Percentiles rank a stretch among this genome's conserved stretches.
Evolutionary conservation across 805 yeast species (phyloP).

Genomic region (Scheffersomyces spartinae): DNA sequence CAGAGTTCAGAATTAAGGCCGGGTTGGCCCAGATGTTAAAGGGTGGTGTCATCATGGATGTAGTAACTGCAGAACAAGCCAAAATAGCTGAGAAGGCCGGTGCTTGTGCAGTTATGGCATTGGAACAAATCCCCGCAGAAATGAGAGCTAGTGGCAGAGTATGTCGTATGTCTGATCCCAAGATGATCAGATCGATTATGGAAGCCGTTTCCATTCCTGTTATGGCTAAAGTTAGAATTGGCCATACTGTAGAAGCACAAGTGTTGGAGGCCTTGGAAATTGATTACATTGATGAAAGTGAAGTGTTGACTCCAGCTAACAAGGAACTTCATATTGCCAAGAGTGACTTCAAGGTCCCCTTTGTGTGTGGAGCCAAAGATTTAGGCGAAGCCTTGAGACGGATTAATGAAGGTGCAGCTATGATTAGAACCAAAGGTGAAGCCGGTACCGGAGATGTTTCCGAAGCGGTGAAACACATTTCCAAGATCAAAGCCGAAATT

Average conservation of each 20-base stretch:
- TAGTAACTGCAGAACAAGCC: conserved; percentile 73
- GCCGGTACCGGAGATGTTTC: conserved; percentile 85
- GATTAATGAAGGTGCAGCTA: conserved; percentile 74
- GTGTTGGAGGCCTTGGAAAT: conserved; percentile 58
- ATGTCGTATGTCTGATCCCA: conserved; percentile 79
- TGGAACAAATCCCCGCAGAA: conserved; percentile 78
- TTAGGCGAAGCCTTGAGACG: conserved; percentile 76
- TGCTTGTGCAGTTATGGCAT: conserved; percentile 85
- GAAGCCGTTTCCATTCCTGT: conserved; percentile 60
- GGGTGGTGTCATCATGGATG: conserved; percentile 68
- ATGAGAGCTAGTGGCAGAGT: conserved; percentile 75
- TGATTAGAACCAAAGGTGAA: conserved; percentile 81
- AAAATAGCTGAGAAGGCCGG: conserved; percentile 72
- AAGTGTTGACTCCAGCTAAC: conserved; percentile 77
- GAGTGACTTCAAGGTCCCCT: conserved; percentile 53
- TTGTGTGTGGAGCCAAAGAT: conserved; percentile 76
- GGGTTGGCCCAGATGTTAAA: conserved; percentile 83
- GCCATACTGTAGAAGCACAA: conserved; percentile 76
- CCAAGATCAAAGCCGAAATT: conserved; percentile 47
- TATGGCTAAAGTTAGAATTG: conserved; percentile 81
- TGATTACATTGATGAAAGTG: conserved; percentile 78
- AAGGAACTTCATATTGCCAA: conserved; percentile 53
- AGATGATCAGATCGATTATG: conserved; percentile 67
- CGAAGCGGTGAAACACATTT: conserved; percentile 70
- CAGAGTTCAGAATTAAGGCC: conserved; percentile 54